phyloP scores from a whole-genome alignment of 768 basidiomycete species.

The Boletus subcaerulescens region DNA sequence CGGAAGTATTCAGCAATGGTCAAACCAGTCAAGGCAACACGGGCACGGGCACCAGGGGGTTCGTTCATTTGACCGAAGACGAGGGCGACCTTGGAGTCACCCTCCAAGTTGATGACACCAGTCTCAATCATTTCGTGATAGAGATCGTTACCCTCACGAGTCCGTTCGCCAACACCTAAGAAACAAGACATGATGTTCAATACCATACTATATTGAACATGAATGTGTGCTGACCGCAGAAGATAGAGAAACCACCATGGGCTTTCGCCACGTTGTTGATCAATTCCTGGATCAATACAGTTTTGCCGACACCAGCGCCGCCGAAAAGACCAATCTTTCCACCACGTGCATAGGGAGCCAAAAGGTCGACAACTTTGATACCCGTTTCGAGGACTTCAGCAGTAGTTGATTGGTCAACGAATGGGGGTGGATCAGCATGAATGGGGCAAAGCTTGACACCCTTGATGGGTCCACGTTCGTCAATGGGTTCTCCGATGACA shows the following conservation, averaged over 20 bases:
- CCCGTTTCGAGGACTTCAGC: slow-evolving; percentile 99
- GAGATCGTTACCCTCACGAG: slow-evolving; percentile 99
- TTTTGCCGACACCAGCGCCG: slow-evolving; percentile 99
- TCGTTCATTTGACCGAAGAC: slow-evolving; percentile 99
- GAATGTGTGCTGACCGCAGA: slow-evolving; percentile 66
- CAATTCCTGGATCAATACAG: slow-evolving; percentile 98
- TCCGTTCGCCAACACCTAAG: slow-evolving; percentile 97
- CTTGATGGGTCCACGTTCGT: slow-evolving; percentile 98
- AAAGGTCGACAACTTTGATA: slow-evolving; percentile 99
- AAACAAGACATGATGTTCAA: slow-evolving; percentile 7
- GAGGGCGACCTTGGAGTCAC: slow-evolving; percentile 99
- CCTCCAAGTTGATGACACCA: slow-evolving; percentile 99
- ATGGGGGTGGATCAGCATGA: slow-evolving; percentile 95
- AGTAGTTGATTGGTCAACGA: slow-evolving; percentile 98
- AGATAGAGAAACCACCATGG: slow-evolving; percentile 99
- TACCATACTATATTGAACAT: neutral
- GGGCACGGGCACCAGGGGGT: slow-evolving; percentile 99
- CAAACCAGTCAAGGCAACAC: slow-evolving; percentile 98
- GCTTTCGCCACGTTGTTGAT: slow-evolving; percentile 99
- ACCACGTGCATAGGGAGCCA: slow-evolving; percentile 99
- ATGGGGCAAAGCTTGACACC: slow-evolving; percentile 91
- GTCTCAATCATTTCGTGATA: slow-evolving; percentile 99
- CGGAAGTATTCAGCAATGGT: slow-evolving; percentile 99
- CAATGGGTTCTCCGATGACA: slow-evolving; percentile 99
- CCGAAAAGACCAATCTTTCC: slow-evolving; percentile 99